A percentile compares a stretch with the other conserved stretches of the same genome.
These are phyloP conservation scores for Roridomyces roridus DNA, from an alignment of 768 basidiomycete genomes.

Conservation along the genomic window DNA sequence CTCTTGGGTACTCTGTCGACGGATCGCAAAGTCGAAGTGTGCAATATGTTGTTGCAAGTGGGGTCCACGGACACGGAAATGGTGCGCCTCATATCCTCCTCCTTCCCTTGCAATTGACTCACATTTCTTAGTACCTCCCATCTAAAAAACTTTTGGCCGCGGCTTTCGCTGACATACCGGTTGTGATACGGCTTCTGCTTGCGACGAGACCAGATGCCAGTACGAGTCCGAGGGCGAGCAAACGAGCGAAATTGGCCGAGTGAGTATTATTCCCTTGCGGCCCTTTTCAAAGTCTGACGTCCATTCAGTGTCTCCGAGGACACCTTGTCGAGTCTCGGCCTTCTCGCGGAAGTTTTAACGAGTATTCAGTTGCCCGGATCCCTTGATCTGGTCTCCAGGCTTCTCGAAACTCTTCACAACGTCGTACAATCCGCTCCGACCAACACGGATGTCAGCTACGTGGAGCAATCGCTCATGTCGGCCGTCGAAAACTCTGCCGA, in stretches of 20 bases:
- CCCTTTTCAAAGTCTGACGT: too few relatives aligned
- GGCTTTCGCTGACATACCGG: conserved; percentile 53
- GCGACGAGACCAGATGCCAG: conserved; percentile 51
- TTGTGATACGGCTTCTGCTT: conserved; percentile 60
- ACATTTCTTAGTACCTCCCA: conserved; percentile 43
- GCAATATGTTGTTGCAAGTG: conserved; percentile 60
- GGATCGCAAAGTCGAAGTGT: conserved; percentile 62
- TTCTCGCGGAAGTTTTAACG: conserved; percentile 75
- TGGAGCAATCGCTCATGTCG: conserved; percentile 85
- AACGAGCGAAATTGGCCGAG: conserved; percentile 69
- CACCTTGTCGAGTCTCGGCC: conserved; percentile 52
- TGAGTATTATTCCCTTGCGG: conserved; percentile 36
- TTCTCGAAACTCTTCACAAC: conserved; percentile 76
- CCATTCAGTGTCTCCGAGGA: conserved; percentile 39
- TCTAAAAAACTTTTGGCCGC: conserved; percentile 57
- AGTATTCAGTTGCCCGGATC: conserved; percentile 71
- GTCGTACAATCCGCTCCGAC: conserved; percentile 62
- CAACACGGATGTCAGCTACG: conserved; percentile 73
- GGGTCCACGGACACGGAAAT: conserved; percentile 52
- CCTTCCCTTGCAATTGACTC: not conserved
- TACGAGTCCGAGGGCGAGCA: conserved; percentile 56
- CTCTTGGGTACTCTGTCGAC: conserved; percentile 60
- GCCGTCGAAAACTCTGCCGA: conserved; percentile 72
- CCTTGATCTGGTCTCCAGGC: conserved; percentile 68
- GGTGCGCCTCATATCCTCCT: conserved; percentile 42